Percentiles rank a stretch among this genome's conserved stretches.
phyloP scores from a whole-genome alignment of 2,329 filamentous ascomycete species.

The Calonectria pseudoreteaudii region DNA sequence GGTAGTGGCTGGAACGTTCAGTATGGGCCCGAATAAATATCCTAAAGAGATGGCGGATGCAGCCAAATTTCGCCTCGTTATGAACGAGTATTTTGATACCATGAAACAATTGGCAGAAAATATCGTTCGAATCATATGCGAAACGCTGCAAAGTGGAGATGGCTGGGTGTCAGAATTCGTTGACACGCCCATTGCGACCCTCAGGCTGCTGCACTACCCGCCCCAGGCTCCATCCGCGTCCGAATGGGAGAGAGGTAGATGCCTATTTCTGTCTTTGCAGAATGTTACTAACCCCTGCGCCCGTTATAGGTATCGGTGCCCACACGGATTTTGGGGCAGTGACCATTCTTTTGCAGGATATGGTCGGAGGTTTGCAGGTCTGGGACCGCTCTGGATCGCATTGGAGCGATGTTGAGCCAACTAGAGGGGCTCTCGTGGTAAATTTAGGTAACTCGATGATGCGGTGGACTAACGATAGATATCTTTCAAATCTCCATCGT shows the following conservation, averaged over 20 bases:
- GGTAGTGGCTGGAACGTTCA: constrained; percentile 16
- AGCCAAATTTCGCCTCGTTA: not conserved
- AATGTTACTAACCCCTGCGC: not conserved
- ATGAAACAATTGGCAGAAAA: constrained; percentile 4
- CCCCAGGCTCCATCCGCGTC: constrained; percentile 18
- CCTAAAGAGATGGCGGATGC: constrained; percentile 13
- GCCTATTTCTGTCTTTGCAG: not conserved
- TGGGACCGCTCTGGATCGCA: constrained; percentile 21
- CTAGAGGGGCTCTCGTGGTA: constrained; percentile 60
- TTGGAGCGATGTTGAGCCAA: constrained; percentile 50
- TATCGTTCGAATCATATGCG: constrained; percentile 11
- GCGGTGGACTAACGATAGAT: constrained; percentile 64
- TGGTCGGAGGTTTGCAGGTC: constrained; percentile 26
- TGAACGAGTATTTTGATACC: constrained; percentile 5
- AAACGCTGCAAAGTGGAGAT: constrained; percentile 1
- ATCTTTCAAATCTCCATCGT: constrained; percentile 65
- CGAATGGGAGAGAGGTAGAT: constrained; percentile 21
- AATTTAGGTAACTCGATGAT: constrained; percentile 63
- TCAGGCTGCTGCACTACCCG: constrained; percentile 26
- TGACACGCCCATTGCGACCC: constrained; percentile 21
- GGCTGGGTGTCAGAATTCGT: constrained; percentile 17
- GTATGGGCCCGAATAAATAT: constrained; percentile 25
- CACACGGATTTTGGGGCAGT: constrained; percentile 29
- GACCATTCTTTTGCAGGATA: constrained; percentile 29
- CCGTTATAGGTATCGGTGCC: constrained; percentile 17